These are phyloP conservation scores for Mariannaea elegans DNA, from an alignment of 2,329 filamentous ascomycete species.

Conservation along the genomic window DNA sequence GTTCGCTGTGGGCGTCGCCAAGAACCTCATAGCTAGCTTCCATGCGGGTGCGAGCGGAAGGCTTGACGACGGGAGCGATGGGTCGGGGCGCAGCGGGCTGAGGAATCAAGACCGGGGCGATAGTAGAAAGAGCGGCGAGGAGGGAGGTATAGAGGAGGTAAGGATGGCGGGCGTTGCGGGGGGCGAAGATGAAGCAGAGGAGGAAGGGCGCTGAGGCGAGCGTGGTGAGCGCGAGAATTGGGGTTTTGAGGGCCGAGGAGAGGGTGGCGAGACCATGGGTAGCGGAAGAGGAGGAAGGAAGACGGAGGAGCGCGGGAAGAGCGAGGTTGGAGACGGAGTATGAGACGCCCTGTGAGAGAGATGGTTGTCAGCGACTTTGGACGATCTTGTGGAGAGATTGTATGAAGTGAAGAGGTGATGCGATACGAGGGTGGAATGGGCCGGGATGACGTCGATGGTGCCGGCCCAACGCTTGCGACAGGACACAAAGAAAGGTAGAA, in stretches of 20 bases:
- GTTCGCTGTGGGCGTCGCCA: conserved; percentile 60
- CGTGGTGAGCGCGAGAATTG: conserved; percentile 72
- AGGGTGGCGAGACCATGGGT: conserved; percentile 76
- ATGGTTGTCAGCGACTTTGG: conserved; percentile 25
- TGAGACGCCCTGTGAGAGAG: conserved; percentile 76
- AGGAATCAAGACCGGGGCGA: conserved; percentile 60
- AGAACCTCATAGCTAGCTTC: conserved; percentile 79
- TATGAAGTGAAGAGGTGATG: conserved; percentile 14
- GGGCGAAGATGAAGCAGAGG: conserved; percentile 81
- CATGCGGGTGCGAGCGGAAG: conserved; percentile 56
- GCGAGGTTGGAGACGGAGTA: conserved; percentile 83
- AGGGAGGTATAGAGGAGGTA: conserved; percentile 89
- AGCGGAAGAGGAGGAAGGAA: conserved; percentile 78
- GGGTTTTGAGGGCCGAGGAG: conserved; percentile 67
- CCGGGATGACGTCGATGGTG: conserved; percentile 3
- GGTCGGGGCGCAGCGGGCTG: conserved; percentile 40
- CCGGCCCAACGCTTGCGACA: neutral
- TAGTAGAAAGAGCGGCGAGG: conserved; percentile 69
- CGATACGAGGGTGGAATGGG: neutral
- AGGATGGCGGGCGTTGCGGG: conserved; percentile 79
- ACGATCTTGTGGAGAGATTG: neutral
- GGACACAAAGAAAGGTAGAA: neutral
- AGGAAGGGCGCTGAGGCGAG: conserved; percentile 77
- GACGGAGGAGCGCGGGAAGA: conserved; percentile 80
- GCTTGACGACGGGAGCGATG: conserved; percentile 42